Percentiles rank a stretch among this genome's conserved stretches.
Conservation (phyloP, 768 basidiomycete genomes). For the Leccinum sublutescens region DNA sequence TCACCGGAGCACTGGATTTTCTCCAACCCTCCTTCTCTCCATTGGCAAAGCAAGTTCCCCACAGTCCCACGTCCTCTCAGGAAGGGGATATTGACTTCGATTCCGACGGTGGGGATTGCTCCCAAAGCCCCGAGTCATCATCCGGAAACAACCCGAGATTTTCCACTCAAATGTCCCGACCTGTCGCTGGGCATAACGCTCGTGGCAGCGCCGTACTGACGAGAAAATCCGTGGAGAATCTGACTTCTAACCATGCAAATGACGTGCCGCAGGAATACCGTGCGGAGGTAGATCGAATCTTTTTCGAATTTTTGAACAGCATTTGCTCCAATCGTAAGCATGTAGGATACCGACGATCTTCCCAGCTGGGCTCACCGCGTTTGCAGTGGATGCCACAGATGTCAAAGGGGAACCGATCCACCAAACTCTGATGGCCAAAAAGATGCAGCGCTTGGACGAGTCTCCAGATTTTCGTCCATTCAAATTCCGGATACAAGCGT, state of each 20-base stretch:
- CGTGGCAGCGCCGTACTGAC: constrained; percentile 16
- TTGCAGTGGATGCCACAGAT: constrained; percentile 86
- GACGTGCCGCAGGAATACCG: constrained; percentile 83
- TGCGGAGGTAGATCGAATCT: constrained; percentile 82
- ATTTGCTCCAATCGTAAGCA: constrained; percentile 89
- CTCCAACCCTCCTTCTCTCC: constrained; percentile 23
- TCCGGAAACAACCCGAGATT: constrained; percentile 23
- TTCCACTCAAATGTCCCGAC: constrained; percentile 23
- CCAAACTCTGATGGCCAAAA: constrained; percentile 98
- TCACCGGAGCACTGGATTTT: constrained; percentile 30
- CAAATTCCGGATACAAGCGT: constrained; percentile 98
- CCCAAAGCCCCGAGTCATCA: constrained; percentile 32
- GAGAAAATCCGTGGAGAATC: constrained; percentile 27
- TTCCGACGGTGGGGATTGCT: constrained; percentile 40
- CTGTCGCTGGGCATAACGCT: constrained; percentile 13
- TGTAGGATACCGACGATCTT: constrained; percentile 7
- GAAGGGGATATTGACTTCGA: constrained; percentile 52
- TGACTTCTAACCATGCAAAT: constrained; percentile 40
- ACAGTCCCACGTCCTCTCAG: constrained; percentile 39
- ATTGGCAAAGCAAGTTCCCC: constrained; percentile 10
- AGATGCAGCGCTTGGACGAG: constrained; percentile 97
- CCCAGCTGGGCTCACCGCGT: constrained; percentile 15
- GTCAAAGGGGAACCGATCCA: constrained; percentile 96
- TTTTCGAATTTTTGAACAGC: constrained; percentile 83
- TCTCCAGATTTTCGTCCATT: constrained; percentile 96